Evolutionary conservation across 495 filamentous ascomycete species (phyloP).

Genomic region (Aspergillus saccharolyticus): DNA sequence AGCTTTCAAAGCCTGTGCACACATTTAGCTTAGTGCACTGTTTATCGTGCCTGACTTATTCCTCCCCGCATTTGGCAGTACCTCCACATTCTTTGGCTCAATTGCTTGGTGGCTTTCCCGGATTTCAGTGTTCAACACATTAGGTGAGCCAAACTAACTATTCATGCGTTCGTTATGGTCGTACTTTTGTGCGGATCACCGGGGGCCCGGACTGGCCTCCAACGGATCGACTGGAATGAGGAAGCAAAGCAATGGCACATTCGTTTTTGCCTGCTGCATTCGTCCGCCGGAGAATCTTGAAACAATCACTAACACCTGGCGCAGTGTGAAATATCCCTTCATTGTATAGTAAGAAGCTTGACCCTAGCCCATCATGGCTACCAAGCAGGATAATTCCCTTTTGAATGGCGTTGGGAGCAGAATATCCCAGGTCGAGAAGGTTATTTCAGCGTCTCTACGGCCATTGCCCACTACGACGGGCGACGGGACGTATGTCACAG

Average conservation of each 20-base stretch:
- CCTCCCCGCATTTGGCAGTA: not conserved
- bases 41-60: not conserved
- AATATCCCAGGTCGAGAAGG: slow-evolving; percentile 49
- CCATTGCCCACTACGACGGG: slow-evolving; percentile 62
- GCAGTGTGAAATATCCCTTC: not conserved
- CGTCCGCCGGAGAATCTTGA: not conserved
- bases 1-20: not conserved
- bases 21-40: not conserved
- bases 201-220: not conserved
- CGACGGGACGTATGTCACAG: slow-evolving; percentile 49
- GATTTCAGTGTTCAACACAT: not conserved
- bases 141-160: not conserved
- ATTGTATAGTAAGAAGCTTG: not conserved
- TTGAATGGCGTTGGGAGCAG: slow-evolving; percentile 26
- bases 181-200: not conserved
- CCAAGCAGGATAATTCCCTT: slow-evolving; percentile 11
- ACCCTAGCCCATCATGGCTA: slow-evolving; percentile 21
- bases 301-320: not conserved
- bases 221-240: not conserved
- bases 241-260: too few relatives aligned
- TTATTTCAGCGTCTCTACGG: slow-evolving; percentile 52
- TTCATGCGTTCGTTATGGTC: not conserved
- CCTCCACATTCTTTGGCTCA: not conserved
- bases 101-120: not conserved
- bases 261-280: not conserved